These are phyloP conservation scores for Rhodotorula taiwanensis DNA, from an alignment of 768 basidiomycete genomes.

Conservation along the genomic window DNA sequence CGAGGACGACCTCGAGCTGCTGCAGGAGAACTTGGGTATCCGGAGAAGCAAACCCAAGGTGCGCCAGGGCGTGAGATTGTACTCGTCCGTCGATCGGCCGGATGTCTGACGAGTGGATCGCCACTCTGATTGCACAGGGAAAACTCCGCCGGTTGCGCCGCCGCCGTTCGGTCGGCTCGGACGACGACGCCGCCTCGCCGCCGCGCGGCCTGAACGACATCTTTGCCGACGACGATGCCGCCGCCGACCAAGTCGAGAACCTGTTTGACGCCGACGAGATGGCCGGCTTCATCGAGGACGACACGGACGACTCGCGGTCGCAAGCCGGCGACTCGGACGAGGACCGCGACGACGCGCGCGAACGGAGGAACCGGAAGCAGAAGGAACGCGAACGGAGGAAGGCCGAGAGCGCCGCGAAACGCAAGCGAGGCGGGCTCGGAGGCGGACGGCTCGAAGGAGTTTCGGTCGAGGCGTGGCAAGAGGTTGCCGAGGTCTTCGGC, in stretches of 20 bases:
- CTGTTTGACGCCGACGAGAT: conserved; percentile 87
- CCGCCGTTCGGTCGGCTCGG: conserved; percentile 54
- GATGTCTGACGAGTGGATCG: background rate
- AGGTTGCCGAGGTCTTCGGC: conserved; percentile 92
- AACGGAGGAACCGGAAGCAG: conserved; percentile 61
- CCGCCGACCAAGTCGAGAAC: conserved; percentile 46
- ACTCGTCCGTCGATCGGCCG: background rate
- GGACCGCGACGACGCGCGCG: conserved; percentile 61
- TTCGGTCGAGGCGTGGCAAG: conserved; percentile 64
- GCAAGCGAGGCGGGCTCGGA: conserved; percentile 44
- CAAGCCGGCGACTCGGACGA: conserved; percentile 46
- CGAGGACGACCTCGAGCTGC: conserved; percentile 75
- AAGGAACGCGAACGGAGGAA: conserved; percentile 56
- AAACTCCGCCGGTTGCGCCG: conserved; percentile 69
- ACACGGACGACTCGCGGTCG: conserved; percentile 46
- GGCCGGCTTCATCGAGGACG: conserved; percentile 61
- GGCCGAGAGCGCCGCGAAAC: conserved; percentile 45
- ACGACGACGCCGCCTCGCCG: conserved; percentile 56
- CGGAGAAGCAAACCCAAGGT: conserved; percentile 15
- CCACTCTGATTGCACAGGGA: conserved; percentile 45
- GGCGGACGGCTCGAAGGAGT: conserved; percentile 29
- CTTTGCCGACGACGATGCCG: conserved; percentile 71
- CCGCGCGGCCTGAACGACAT: conserved; percentile 52
- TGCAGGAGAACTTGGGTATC: conserved; percentile 77
- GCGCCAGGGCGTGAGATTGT: background rate